Conservation (phyloP, 768 basidiomycete species). For the Termitomyces sp. region DNA sequence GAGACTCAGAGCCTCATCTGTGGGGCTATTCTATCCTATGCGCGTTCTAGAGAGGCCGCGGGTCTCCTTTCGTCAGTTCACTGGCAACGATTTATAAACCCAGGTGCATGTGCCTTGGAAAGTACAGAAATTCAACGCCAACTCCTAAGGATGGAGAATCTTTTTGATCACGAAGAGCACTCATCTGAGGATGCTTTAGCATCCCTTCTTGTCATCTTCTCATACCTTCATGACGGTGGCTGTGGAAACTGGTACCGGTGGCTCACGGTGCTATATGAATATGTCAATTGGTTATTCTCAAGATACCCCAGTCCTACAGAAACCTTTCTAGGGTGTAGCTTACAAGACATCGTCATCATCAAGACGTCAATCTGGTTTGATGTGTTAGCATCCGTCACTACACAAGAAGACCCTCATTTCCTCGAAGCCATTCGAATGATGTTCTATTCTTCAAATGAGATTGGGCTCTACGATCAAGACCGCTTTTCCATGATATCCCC, state of each 20-base stretch:
- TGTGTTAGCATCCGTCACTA: slow-evolving; percentile 73
- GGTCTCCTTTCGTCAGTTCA: slow-evolving; percentile 65
- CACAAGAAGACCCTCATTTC: slow-evolving; percentile 55
- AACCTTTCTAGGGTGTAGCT: slow-evolving; percentile 40
- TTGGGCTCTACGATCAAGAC: slow-evolving; percentile 37
- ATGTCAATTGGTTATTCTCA: slow-evolving; percentile 46
- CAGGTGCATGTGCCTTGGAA: slow-evolving; percentile 20
- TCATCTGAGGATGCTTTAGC: slow-evolving; percentile 75
- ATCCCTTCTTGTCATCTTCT: slow-evolving; percentile 71
- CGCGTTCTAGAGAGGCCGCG: slow-evolving; percentile 53
- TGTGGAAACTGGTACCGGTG: slow-evolving; percentile 66
- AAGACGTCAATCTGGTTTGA: slow-evolving; percentile 89
- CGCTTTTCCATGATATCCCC: slow-evolving; percentile 73
- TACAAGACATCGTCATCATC: slow-evolving; percentile 69
- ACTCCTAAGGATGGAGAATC: slow-evolving; percentile 21
- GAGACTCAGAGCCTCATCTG: slow-evolving; percentile 45
- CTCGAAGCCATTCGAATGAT: slow-evolving; percentile 51
- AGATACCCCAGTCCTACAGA: slow-evolving; percentile 36
- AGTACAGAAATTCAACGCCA: slow-evolving; percentile 18
- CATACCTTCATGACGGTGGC: slow-evolving; percentile 76
- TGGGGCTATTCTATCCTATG: slow-evolving; percentile 42
- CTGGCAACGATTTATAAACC: slow-evolving; percentile 21
- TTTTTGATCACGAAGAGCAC: slow-evolving; percentile 21
- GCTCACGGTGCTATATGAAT: slow-evolving; percentile 56
- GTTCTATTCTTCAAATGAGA: slow-evolving; percentile 48